Evolutionary conservation across 108 stramenopile species (phyloP).

Genomic region (Licmophora abbreviata): DNA sequence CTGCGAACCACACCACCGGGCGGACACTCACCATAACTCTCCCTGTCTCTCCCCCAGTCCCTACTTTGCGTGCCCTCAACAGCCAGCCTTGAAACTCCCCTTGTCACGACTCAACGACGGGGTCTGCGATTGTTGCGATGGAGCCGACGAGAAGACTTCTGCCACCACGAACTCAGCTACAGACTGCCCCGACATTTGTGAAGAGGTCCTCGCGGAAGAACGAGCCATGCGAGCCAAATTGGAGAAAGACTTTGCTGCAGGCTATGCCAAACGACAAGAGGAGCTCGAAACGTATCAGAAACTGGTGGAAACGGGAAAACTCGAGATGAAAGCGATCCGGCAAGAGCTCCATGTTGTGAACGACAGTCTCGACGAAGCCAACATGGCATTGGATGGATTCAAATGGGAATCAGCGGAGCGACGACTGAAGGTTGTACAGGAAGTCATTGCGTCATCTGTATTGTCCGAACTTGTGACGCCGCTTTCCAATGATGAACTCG

Average conservation of each 20-base stretch:
- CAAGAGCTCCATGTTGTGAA: neutral
- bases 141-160: conserved; percentile 39
- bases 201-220: conserved; percentile 43
- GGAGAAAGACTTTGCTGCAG: conserved; percentile 21
- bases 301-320: conserved; percentile 10
- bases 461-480: conserved; percentile 10
- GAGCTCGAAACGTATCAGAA: conserved; percentile 29
- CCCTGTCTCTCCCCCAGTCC: neutral
- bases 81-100: conserved; percentile 40
- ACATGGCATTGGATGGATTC: neutral
- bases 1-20: neutral
- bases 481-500: conserved; percentile 20
- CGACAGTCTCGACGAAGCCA: neutral
- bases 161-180: neutral
- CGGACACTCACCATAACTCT: neutral
- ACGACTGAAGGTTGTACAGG: neutral
- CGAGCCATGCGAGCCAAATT: conserved; percentile 19
- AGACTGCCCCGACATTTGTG: conserved; percentile 50
- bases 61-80: conserved; percentile 51
- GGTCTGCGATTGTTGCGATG: conserved; percentile 82
- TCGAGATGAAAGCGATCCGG: conserved; percentile 6
- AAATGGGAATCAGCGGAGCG: neutral
- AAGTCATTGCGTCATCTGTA: neutral
- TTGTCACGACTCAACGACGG: conserved; percentile 59
- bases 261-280: conserved; percentile 27